A percentile compares a stretch with the other conserved stretches of the same genome.
Evolutionary conservation across 2,329 filamentous ascomycete species (phyloP).

Genomic region (Juglanconis oblonga): DNA sequence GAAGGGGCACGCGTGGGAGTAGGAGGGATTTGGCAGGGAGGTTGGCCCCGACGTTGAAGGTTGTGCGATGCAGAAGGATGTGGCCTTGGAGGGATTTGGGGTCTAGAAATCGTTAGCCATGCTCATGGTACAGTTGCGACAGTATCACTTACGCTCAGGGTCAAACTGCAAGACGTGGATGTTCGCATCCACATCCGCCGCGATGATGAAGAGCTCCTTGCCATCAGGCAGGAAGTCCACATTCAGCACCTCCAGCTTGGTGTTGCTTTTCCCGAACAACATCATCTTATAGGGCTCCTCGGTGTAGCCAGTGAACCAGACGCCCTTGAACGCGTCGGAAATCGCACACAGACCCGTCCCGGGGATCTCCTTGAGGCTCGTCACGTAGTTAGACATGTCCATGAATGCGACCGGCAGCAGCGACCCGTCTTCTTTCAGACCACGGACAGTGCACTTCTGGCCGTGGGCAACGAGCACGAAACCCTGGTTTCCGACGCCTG

Average conservation of each 20-base stretch:
- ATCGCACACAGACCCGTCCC: constrained; percentile 83
- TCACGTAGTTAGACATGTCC: constrained; percentile 94
- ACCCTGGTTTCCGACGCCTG: constrained; percentile 80
- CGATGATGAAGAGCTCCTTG: constrained; percentile 76
- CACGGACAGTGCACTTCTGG: constrained; percentile 95
- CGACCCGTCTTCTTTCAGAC: constrained; percentile 91
- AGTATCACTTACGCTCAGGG: constrained; percentile 72
- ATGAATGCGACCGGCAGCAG: constrained; percentile 93
- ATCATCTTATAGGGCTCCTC: constrained; percentile 97
- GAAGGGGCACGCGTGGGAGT: constrained; percentile 57
- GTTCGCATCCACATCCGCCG: constrained; percentile 80
- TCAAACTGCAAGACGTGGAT: constrained; percentile 91
- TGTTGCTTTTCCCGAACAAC: constrained; percentile 82
- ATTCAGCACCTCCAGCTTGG: constrained; percentile 72
- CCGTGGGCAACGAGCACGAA: constrained; percentile 89
- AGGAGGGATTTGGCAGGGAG: constrained; percentile 72
- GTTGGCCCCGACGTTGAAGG: constrained; percentile 82
- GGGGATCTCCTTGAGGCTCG: constrained; percentile 76
- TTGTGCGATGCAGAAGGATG: constrained; percentile 79
- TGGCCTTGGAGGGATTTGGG: constrained; percentile 90
- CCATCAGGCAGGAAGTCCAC: constrained; percentile 89
- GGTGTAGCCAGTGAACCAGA: constrained; percentile 95
- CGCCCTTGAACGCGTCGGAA: constrained; percentile 85
- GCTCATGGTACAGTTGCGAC: background rate
- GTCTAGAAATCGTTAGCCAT: constrained; percentile 52